Evolutionary conservation across 164 flowering plant genomes (phyloP), one percentile per base, ranked within the genome.

Genomic region (Vitis riparia): DNA sequence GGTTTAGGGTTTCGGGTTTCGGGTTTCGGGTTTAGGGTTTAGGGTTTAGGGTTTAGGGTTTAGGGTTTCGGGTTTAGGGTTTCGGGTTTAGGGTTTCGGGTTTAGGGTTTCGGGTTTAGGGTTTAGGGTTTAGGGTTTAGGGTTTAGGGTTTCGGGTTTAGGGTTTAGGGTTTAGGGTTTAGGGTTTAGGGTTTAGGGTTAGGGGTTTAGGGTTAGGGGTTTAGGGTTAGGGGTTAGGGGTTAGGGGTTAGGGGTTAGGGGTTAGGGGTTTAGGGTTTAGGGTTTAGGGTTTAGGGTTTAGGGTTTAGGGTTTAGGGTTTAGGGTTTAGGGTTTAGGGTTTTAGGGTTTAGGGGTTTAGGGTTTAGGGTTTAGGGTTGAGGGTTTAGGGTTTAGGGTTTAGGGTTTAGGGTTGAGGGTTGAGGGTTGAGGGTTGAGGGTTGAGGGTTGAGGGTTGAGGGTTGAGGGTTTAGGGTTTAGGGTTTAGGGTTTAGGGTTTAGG

Each of bases 111-210:
- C n/a, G n/a, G n/a, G n/a, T n/a, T n/a, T n/a, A n/a, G n/a, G n/a
- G n/a, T n/a, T n/a, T 62, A 62, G 50, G 64, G 64, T 37, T 62
- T 62, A 62, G 64, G 64, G 64, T 62, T 62, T 62, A 23, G 37
- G 64, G 64, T 62, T 30, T 30, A 62, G 64, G 64, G 64, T 62
- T 62, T 62, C 2, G 64, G 48, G 64, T 37, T 62, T 62, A 37
- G 64, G 49, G 64, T 9, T 62, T 62, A 30, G 64, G 64, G 64
- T 62, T 62, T 19, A 62, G 49, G 49, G 49, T 29, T 62, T n/a
- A 62, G 64, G 64, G 64, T 37, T 62, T 62, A 37, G 64, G 64
- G 64, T 62, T 62, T 4, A 14, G 37, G 64, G 23, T 1, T 62
- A 37, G 1, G 16, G 64, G 64, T 37, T 62, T 62, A 9, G 7